These are phyloP conservation scores for Polyporus arcularius DNA, from an alignment of 768 basidiomycete species.

Conservation along the genomic window DNA sequence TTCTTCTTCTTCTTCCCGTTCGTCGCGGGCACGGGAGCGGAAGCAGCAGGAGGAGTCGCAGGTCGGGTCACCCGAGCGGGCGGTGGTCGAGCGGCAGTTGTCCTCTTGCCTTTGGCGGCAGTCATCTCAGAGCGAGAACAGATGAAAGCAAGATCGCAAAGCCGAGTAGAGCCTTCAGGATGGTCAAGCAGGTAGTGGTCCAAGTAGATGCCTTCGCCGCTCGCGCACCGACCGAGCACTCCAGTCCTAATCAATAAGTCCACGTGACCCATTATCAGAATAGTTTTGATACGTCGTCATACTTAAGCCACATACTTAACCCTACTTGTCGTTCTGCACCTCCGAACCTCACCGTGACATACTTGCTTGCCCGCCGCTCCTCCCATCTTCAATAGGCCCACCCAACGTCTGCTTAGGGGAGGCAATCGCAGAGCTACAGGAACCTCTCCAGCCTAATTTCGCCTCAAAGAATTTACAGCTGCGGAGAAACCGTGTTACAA, in stretches of 20 bases:
- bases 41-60: constrained; percentile 15
- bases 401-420: too few relatives aligned
- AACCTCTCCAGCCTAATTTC: too few relatives aligned
- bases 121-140: constrained; percentile 22
- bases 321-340: not conserved
- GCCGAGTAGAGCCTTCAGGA: not conserved
- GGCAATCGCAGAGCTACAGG: too few relatives aligned
- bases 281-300: constrained; percentile 1
- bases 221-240: constrained; percentile 8
- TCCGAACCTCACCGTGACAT: too few relatives aligned
- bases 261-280: constrained; percentile 5
- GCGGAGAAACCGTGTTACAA: too few relatives aligned
- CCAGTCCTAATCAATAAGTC: constrained; percentile 9
- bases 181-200: constrained; percentile 3
- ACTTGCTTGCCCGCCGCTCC: too few relatives aligned
- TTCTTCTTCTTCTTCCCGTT: constrained; percentile 47
- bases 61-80: constrained; percentile 15
- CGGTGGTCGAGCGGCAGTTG: constrained; percentile 15
- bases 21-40: constrained; percentile 14
- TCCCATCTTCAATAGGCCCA: too few relatives aligned
- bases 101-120: constrained; percentile 22
- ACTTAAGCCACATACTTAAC: too few relatives aligned
- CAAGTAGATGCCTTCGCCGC: constrained; percentile 11
- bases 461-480: too few relatives aligned
- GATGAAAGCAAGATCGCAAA: constrained; percentile 6